Conservation (phyloP, 2,329 filamentous ascomycete species). For the Colletotrichum filicis region DNA sequence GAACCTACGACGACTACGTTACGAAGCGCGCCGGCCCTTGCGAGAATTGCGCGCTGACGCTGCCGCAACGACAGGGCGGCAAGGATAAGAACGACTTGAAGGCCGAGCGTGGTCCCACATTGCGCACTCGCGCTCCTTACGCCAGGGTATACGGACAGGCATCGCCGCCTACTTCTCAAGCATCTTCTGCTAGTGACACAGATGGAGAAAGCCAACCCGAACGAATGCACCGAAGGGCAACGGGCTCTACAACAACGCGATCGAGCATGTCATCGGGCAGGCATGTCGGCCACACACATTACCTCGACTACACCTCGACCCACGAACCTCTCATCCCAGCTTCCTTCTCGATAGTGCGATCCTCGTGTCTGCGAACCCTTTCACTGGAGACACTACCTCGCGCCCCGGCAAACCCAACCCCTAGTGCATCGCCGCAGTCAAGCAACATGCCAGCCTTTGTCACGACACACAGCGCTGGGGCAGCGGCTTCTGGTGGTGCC, state of each 20-base stretch:
- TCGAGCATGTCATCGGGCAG: constrained; percentile 65
- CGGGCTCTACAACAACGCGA: constrained; percentile 60
- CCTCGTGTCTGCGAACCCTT: constrained; percentile 73
- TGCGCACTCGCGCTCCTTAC: constrained; percentile 70
- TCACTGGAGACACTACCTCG: constrained; percentile 75
- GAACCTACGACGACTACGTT: constrained; percentile 74
- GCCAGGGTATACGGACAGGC: constrained; percentile 66
- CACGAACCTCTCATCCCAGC: constrained; percentile 70
- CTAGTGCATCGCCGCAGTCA: constrained; percentile 41
- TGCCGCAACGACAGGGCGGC: constrained; percentile 61
- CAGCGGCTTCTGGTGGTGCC: constrained; percentile 70
- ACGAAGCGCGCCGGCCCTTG: constrained; percentile 72
- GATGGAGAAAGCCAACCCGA: constrained; percentile 61
- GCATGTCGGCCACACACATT: constrained; percentile 72
- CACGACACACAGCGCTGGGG: constrained; percentile 63
- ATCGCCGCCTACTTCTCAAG: constrained; percentile 64
- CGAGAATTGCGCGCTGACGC: constrained; percentile 75
- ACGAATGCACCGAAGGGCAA: constrained; percentile 53
- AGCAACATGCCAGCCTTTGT: constrained; percentile 60
- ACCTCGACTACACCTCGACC: constrained; percentile 75
- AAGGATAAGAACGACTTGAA: constrained; percentile 40
- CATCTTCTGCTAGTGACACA: constrained; percentile 59
- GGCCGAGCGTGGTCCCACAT: constrained; percentile 62
- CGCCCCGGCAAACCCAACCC: constrained; percentile 48
- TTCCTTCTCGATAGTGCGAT: constrained; percentile 75